phyloP scores from a whole-genome alignment of 352 stramenopile species.

The Blastocystis sp. region DNA sequence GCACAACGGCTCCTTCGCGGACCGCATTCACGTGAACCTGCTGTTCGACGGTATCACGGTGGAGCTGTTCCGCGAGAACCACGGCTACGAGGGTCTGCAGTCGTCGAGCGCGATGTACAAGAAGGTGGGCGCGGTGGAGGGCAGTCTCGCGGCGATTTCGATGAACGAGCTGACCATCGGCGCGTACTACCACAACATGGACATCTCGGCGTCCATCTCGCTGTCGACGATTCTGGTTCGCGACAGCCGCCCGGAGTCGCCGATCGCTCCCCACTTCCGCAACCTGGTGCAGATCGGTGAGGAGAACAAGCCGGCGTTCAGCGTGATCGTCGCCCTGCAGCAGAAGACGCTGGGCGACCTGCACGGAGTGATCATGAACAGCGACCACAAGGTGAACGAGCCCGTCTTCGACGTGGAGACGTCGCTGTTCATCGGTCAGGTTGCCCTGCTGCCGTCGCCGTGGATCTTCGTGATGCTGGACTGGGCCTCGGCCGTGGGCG shows the following conservation, averaged over 20 bases:
- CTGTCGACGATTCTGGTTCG: not conserved
- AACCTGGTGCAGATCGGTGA: conserved; percentile 60
- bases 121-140: conserved; percentile 49
- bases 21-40: conserved; percentile 58
- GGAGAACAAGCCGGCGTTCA: conserved; percentile 68
- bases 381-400: conserved; percentile 48
- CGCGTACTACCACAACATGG: conserved; percentile 67
- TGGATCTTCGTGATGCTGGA: conserved; percentile 71
- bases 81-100: conserved; percentile 56
- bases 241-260: conserved; percentile 58
- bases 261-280: conserved; percentile 1
- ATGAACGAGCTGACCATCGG: conserved; percentile 39
- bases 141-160: conserved; percentile 12
- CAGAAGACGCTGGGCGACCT: conserved; percentile 59
- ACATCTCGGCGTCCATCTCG: conserved; percentile 48
- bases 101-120: conserved; percentile 7
- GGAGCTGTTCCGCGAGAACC: conserved; percentile 52
- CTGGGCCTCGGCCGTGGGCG: conserved; percentile 39
- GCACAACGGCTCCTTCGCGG: conserved; percentile 39
- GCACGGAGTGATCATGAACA: conserved; percentile 7
- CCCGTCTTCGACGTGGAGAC: conserved; percentile 26
- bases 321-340: conserved; percentile 19
- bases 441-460: conserved; percentile 48
- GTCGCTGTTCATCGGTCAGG: conserved; percentile 39
- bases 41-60: conserved; percentile 40